Evolutionary conservation across 805 yeast species (phyloP), one percentile per base, ranked within the genome.

Genomic region (Wickerhamiella brachini): DNA sequence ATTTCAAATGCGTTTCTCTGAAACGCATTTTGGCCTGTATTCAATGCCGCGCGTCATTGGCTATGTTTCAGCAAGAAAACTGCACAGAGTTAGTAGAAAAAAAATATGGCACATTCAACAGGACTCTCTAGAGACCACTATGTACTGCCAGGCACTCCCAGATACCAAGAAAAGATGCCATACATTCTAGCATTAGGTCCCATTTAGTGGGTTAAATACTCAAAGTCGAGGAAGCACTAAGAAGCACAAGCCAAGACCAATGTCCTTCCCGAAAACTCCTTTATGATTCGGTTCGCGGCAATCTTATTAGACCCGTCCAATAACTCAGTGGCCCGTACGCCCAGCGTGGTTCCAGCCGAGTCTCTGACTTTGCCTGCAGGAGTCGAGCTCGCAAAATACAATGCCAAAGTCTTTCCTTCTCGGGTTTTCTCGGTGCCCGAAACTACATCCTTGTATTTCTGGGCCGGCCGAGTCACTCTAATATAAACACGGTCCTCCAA

Each of bases 401-500:
- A 53, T 6, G 60, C 55, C 42, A 53, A 47, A 15, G 48, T 53
- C 49, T 60, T 62, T n/a, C 51, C 55, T 0, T 65, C 61, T 23
- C 62, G 53, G 24, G 45, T 43, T 10, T 51, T 48, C 20, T 31
- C 26, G 23, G 43, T 50, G 8, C 53, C 45, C 10, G 62, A 53
- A 21, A 61, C 45, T 5, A 55, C 52, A 46, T 61, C 63, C 12
- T 31, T 44, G 45, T 54, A 55, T 5, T 45, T 46, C 37, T 51
- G 47, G 21, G 51, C 52, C 1, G 64, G 63, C 6, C 66, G 58
- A 42, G 49, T 50, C 29, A 64, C 26, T 43, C 54, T 63, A 39
- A 68, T 51, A 53, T 70, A 68, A 0, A 66, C 53, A 24, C 75
- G 57, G 50, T 68, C 66, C 3, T 52, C 54, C 2, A 50, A 57